Evolutionary conservation across 2,329 filamentous ascomycete species (phyloP).

Genomic region (Microdochium bolleyi): DNA sequence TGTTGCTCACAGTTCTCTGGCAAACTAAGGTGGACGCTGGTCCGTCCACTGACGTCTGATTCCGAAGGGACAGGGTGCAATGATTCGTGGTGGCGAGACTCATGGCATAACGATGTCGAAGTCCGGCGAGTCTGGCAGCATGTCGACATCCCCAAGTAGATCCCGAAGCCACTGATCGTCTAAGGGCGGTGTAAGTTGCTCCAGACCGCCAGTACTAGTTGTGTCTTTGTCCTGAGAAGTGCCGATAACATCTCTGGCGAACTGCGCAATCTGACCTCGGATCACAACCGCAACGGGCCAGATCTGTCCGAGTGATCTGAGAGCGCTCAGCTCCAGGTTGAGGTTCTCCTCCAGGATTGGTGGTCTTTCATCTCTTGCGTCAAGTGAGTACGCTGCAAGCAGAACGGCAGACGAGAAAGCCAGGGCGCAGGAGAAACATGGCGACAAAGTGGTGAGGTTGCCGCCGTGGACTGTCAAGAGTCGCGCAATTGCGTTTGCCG

Average conservation of each 20-base stretch:
- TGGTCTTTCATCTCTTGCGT: background rate
- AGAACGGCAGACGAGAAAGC: background rate
- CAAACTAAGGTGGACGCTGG: background rate
- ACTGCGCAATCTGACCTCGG: background rate
- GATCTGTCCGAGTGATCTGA: background rate
- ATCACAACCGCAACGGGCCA: background rate
- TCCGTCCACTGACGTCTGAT: background rate
- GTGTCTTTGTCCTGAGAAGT: background rate
- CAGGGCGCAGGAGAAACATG: background rate
- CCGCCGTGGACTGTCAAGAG: background rate
- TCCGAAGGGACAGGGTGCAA: background rate
- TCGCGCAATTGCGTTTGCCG: background rate
- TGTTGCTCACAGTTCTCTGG: background rate
- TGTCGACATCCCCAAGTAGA: background rate
- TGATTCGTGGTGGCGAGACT: background rate
- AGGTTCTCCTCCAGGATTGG: background rate
- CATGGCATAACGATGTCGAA: background rate
- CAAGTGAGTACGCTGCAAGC: background rate
- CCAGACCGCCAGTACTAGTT: background rate
- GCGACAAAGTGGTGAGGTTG: background rate
- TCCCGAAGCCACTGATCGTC: background rate
- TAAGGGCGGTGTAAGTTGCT: background rate
- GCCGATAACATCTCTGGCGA: background rate
- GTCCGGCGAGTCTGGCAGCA: background rate
- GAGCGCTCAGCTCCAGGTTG: background rate